phyloP scores from a whole-genome alignment of 139 green algal species.

The Chlorella sp. region DNA sequence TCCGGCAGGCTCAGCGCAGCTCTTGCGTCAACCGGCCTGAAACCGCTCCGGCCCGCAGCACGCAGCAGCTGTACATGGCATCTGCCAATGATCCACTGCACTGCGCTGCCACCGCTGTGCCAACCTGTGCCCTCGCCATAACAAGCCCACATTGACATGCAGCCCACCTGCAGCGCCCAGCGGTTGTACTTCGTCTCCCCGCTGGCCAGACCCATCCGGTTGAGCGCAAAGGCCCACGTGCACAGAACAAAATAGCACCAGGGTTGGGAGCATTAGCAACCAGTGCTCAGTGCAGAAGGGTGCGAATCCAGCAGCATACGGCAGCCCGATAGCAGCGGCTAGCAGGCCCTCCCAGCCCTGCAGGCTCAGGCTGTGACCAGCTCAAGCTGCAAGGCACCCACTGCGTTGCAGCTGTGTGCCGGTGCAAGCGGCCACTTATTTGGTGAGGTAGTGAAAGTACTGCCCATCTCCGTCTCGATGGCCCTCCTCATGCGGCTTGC shows the following conservation, averaged over 20 bases:
- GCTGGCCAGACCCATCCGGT: slow-evolving; percentile 39
- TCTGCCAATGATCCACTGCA: background rate
- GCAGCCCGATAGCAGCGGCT: background rate
- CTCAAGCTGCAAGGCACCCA: too few relatives aligned
- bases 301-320: too few relatives aligned
- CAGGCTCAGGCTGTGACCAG: background rate
- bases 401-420: too few relatives aligned
- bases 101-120: background rate
- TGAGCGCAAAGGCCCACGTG: slow-evolving; percentile 64
- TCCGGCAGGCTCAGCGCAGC: too few relatives aligned
- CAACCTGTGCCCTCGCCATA: too few relatives aligned
- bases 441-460: slow-evolving; percentile 14
- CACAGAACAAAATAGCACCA: too few relatives aligned
- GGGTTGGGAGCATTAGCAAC: too few relatives aligned
- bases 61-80: too few relatives aligned
- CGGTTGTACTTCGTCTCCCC: slow-evolving; percentile 41
- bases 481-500: slow-evolving; percentile 54
- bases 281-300: too few relatives aligned
- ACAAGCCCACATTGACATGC: too few relatives aligned
- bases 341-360: background rate
- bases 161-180: slow-evolving; percentile 40
- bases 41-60: too few relatives aligned
- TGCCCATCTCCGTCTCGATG: slow-evolving; percentile 56
- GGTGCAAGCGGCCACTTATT: background rate
- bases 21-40: too few relatives aligned